phyloP scores from a whole-genome alignment of 331 rosid genomes.

The Dryas integrifolia region DNA sequence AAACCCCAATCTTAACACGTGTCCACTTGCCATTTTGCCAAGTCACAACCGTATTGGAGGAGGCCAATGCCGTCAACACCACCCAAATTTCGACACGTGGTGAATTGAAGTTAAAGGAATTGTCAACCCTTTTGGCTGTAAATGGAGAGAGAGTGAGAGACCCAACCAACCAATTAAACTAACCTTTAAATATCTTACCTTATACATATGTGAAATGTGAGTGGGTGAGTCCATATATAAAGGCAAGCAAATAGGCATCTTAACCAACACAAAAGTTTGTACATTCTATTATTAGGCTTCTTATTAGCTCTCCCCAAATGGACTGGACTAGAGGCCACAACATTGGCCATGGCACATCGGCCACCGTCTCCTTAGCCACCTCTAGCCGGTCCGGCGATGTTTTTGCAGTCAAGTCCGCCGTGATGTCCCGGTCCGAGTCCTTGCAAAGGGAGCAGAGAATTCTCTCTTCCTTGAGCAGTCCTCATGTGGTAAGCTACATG shows the following conservation, averaged over 20 bases:
- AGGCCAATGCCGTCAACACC: constrained; percentile 29
- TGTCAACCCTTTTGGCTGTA: constrained; percentile 39
- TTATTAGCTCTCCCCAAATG: constrained; percentile 43
- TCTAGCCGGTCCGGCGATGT: constrained; percentile 23
- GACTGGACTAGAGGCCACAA: constrained; percentile 71
- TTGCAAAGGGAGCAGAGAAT: constrained; percentile 62
- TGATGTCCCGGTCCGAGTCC: constrained; percentile 39
- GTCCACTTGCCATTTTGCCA: constrained; percentile 35
- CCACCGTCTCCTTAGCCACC: constrained; percentile 79
- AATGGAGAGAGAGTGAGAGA: constrained; percentile 25
- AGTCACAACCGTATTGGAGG: constrained; percentile 24
- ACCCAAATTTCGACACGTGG: constrained; percentile 43
- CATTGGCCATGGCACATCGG: constrained; percentile 85
- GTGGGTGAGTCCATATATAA: constrained; percentile 32
- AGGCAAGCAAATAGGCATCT: constrained; percentile 20
- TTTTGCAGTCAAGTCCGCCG: constrained; percentile 73
- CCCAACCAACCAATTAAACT: constrained; percentile 47
- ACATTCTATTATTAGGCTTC: neutral
- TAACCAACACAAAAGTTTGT: constrained; percentile 21
- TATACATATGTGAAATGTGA: neutral
- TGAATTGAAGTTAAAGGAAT: constrained; percentile 36
- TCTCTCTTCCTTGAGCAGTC: constrained; percentile 57
- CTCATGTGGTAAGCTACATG: constrained; percentile 51
- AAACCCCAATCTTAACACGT: constrained; percentile 22
- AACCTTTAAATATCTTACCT: constrained; percentile 18